These are phyloP conservation scores for Pyrenopolyporus hunteri DNA, from an alignment of 495 filamentous ascomycete species.

Conservation along the genomic window DNA sequence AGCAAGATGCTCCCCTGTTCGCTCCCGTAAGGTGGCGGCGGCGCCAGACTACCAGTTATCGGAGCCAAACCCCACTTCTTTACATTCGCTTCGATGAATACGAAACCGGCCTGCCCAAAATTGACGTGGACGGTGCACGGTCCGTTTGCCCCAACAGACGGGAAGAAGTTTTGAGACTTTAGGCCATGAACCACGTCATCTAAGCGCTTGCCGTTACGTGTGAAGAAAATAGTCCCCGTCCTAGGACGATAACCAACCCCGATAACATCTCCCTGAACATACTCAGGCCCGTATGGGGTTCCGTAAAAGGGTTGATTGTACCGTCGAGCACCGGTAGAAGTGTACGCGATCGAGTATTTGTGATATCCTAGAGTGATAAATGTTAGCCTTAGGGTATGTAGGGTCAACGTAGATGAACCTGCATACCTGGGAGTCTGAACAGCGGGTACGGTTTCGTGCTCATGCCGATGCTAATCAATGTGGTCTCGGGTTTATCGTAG, in stretches of 20 bases:
- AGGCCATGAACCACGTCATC: constrained; percentile 93
- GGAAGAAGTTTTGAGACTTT: constrained; percentile 96
- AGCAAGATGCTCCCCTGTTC: constrained; percentile 95
- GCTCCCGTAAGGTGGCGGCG: constrained; percentile 93
- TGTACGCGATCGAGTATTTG: constrained; percentile 88
- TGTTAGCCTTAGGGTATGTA: constrained; percentile 4
- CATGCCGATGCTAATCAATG: constrained; percentile 85
- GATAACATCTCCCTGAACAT: constrained; percentile 92
- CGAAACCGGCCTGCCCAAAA: constrained; percentile 95
- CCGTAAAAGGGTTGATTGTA: constrained; percentile 88
- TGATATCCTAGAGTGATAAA: constrained; percentile 70
- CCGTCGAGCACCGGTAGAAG: constrained; percentile 82
- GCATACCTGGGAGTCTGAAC: constrained; percentile 87
- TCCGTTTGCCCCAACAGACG: constrained; percentile 91
- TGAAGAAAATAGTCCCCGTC: constrained; percentile 96
- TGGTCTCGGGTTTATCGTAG: constrained; percentile 92
- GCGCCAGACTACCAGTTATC: constrained; percentile 92
- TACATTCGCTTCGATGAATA: constrained; percentile 98
- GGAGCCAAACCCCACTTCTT: constrained; percentile 99
- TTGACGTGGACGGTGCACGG: constrained; percentile 94
- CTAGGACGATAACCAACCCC: constrained; percentile 94
- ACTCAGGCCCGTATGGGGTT: constrained; percentile 79
- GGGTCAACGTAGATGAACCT: constrained; percentile 3
- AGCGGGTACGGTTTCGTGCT: constrained; percentile 96
- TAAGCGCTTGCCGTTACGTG: constrained; percentile 94